Evolutionary conservation across 495 filamentous ascomycete genomes (phyloP).

Genomic region (Bombardia bombarda): DNA sequence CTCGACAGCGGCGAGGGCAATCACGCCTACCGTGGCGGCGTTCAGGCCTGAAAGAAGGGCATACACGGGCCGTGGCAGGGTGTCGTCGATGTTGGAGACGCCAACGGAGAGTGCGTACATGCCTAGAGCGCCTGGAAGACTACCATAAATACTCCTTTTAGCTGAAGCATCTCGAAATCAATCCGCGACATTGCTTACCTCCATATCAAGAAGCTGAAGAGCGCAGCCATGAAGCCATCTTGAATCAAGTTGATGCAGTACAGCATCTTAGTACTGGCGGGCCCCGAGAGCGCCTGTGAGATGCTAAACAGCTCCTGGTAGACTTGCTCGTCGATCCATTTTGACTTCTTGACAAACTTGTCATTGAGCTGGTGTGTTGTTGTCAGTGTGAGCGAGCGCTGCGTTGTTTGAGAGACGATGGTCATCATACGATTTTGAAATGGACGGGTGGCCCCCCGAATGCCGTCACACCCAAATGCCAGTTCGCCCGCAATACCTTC

Average conservation of each 20-base stretch:
- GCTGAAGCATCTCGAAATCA: background rate
- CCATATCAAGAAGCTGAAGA: constrained; percentile 64
- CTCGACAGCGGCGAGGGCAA: constrained; percentile 70
- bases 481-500: constrained; percentile 38
- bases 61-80: constrained; percentile 60
- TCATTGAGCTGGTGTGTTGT: constrained; percentile 38
- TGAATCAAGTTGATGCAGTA: constrained; percentile 66
- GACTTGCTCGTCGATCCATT: constrained; percentile 72
- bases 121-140: constrained; percentile 67
- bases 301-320: constrained; percentile 81
- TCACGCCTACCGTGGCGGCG: constrained; percentile 69
- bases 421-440: constrained; percentile 50
- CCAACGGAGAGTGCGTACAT: constrained; percentile 70
- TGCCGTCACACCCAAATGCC: constrained; percentile 62
- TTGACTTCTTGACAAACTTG: constrained; percentile 55
- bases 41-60: constrained; percentile 74
- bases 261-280: constrained; percentile 71
- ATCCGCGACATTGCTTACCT: too few relatives aligned
- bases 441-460: constrained; percentile 69
- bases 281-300: constrained; percentile 68
- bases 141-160: constrained; percentile 9
- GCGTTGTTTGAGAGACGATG: background rate
- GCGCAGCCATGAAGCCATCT: constrained; percentile 52
- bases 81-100: constrained; percentile 50
- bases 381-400: background rate